These are phyloP conservation scores for Eucalyptus polybractea DNA, from an alignment of 345 rosid species.

Conservation along the genomic window DNA sequence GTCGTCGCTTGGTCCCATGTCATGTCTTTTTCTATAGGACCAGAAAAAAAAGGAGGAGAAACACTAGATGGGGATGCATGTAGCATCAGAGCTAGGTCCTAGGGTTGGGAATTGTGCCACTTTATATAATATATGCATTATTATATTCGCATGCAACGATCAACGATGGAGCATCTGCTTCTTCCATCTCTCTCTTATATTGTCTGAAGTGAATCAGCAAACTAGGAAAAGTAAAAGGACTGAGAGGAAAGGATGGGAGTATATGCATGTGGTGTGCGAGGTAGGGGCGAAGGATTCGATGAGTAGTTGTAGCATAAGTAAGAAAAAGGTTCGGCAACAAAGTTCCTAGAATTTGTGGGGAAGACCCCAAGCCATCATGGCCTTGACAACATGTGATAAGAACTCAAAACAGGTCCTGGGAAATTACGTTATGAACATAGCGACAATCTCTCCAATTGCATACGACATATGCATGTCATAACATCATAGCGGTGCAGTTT, in stretches of 20 bases:
- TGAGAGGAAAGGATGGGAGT: background rate
- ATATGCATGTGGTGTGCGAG: background rate
- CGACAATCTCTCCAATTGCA: background rate
- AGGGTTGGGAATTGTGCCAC: background rate
- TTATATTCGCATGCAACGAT: background rate
- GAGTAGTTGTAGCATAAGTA: background rate
- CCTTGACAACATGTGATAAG: background rate
- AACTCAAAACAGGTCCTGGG: background rate
- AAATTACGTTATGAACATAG: background rate
- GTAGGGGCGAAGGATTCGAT: background rate
- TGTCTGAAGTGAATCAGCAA: background rate
- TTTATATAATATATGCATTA: background rate
- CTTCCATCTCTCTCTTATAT: background rate
- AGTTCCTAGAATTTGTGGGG: background rate
- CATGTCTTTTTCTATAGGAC: background rate
- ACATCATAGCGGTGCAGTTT: background rate
- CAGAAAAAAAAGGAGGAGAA: background rate
- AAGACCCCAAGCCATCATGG: background rate
- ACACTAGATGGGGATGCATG: background rate
- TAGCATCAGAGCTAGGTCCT: background rate
- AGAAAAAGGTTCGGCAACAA: background rate
- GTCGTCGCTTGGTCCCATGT: background rate
- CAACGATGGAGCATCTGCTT: background rate
- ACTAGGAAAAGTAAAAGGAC: background rate
- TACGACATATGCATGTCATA: background rate